Base-by-base conservation (phyloP, 139 green algal species). In the Monoraphidium neglectum region DNA sequence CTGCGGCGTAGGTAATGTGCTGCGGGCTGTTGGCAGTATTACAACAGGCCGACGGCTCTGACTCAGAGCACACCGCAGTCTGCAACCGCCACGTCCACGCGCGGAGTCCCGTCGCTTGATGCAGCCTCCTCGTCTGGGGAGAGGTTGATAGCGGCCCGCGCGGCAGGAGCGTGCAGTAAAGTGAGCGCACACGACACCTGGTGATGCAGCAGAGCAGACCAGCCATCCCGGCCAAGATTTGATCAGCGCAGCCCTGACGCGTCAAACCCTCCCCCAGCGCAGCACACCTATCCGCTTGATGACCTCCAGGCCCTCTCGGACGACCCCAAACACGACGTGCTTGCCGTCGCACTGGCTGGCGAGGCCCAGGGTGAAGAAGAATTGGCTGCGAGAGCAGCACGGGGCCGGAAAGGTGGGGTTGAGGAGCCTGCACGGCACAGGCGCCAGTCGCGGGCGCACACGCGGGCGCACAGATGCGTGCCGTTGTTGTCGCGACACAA, bases 271-370 rank as follows among this genome's bases (percentile, higher is more conserved):
- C 38, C 53, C 8, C 37, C 1, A n/a, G 37, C 24, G 28, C 54
- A 18, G 37, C 71, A 51, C 81, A 91, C 89, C 86, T 72, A 97
- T 95, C 5, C 79, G 74, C 30, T 85, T 43, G 30, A 97, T 70
- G 38, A 98, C 76, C 0, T 95, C 86, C 33, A 94, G 60, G 0
- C 91, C 94, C 63, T 94, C 87, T 26, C 93, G 65, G 15, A 97
- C 91, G n/a, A 75, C 68, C 8, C 93, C 93, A 46, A 96, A 87
- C n/a, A 97, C 89, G 2, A 96, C 90, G 75, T 97, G 94, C 84
- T 97, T 97, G 36, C 85, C 90, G 64, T 97, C 88, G 38, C 90
- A 91, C 70, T 93, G 77, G 1, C 87, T 87, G 4, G 86, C 84
- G 21, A 87, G 28, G 4, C 49, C 89, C 13, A 97, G 74, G 13